Conservation (phyloP, 306 rosid species). For the Vigna angularis region DNA sequence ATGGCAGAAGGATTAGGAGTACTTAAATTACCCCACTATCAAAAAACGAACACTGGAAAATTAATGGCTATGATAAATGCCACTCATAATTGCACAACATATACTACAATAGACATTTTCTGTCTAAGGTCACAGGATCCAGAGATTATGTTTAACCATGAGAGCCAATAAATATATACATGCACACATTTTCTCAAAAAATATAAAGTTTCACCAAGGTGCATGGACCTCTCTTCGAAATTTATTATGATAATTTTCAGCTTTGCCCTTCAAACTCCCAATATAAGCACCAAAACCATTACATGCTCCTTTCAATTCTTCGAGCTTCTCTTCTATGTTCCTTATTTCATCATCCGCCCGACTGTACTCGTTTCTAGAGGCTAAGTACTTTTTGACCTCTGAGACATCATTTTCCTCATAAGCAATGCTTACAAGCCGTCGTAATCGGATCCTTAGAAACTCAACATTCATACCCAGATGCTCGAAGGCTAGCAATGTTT, state of each 20-base stretch:
- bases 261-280: slow-evolving; percentile 63
- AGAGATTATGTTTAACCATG: slow-evolving; percentile 1
- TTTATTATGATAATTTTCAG: slow-evolving; percentile 54
- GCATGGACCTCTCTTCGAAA: slow-evolving; percentile 63
- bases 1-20: too few species aligned
- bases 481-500: slow-evolving; percentile 69
- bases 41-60: background rate
- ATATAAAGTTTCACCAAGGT: slow-evolving; percentile 60
- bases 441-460: slow-evolving; percentile 63
- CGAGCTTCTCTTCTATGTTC: slow-evolving; percentile 69
- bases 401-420: slow-evolving; percentile 53
- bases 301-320: slow-evolving; percentile 76
- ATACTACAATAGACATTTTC: slow-evolving; percentile 16
- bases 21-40: too few species aligned
- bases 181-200: background rate
- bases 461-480: slow-evolving; percentile 79
- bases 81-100: slow-evolving; percentile 28
- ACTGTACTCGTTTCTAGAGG: slow-evolving; percentile 51
- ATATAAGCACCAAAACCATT: slow-evolving; percentile 63
- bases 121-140: slow-evolving; percentile 7
- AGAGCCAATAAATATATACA: background rate
- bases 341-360: slow-evolving; percentile 61
- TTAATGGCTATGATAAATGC: slow-evolving; percentile 10
- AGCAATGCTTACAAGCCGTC: slow-evolving; percentile 64
- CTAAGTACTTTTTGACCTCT: slow-evolving; percentile 54